Conservation (phyloP, 1,284 basidiomycete genomes). For the Taiwanofungus camphoratus region DNA sequence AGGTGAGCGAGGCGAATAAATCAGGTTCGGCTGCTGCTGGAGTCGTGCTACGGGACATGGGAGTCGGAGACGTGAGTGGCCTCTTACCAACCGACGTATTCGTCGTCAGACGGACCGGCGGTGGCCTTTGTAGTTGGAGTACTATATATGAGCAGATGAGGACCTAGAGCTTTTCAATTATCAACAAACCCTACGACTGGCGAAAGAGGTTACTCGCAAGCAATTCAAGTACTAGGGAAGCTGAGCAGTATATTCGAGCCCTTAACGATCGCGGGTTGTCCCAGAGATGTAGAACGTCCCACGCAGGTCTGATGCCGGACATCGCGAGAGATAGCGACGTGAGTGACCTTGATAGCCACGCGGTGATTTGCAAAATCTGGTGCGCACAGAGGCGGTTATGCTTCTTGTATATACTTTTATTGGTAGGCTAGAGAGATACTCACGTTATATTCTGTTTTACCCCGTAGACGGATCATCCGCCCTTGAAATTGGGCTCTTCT, state of each 20-base stretch:
- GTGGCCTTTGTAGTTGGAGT: constrained; percentile 58
- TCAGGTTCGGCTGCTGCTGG: constrained; percentile 41
- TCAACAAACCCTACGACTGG: constrained; percentile 7
- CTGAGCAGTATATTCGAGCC: constrained; percentile 40
- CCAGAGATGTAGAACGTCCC: constrained; percentile 34
- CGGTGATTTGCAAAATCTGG: constrained; percentile 24
- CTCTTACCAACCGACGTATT: constrained; percentile 26
- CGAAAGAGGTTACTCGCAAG: constrained; percentile 34
- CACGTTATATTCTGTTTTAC: constrained; percentile 60
- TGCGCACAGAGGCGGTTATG: not conserved
- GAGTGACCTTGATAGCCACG: constrained; percentile 51
- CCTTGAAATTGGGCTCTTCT: constrained; percentile 60
- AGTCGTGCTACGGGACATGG: constrained; percentile 26
- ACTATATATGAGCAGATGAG: constrained; percentile 43
- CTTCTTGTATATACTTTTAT: not conserved
- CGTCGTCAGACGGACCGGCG: constrained; percentile 60
- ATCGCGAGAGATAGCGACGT: constrained; percentile 43
- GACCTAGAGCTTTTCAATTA: constrained; percentile 33
- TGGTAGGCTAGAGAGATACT: constrained; percentile 20
- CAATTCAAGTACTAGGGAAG: constrained; percentile 42
- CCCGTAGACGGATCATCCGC: constrained; percentile 56
- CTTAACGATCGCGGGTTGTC: constrained; percentile 29
- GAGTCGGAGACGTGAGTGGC: constrained; percentile 17
- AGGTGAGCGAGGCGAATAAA: constrained; percentile 51
- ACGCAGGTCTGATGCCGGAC: constrained; percentile 35